Evolutionary conservation across 2,329 filamentous ascomycete genomes (phyloP), one percentile per base, ranked within the genome.

Genomic region (Colletotrichum endophyticum): DNA sequence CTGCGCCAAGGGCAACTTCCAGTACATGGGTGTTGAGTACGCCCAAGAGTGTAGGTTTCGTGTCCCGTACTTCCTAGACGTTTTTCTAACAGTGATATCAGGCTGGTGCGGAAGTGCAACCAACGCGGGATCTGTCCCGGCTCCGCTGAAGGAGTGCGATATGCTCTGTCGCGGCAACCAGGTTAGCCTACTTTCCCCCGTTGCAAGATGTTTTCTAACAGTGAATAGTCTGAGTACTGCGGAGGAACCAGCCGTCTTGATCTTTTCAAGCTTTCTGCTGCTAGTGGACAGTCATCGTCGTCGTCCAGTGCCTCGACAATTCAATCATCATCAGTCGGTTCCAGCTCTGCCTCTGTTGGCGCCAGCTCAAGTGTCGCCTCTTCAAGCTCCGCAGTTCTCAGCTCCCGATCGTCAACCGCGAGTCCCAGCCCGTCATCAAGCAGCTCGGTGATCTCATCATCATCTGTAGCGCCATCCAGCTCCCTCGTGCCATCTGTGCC

Each of bases 1-100:
- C 73, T 82, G 80, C 28, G 78, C 57, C 6, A 44, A 76, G 4
- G 78, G 67, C n/a, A 78, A 77, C 53, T 78, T 70, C 70, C 66
- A 72, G 13, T 78, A 77, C 56, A 80, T 81, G 71, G 81, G 80
- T 57, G 36, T 83, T 6, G 81, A 83, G 66, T 83, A 82, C 39
- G 79, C 71, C 7, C 73, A 80, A n/a, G 81, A 83, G 69, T 83
- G 81, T 75, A 28, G 57, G 68, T 66, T 25, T 16, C 13, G 39
- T n/a, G 22, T 36, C 8, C 25, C 39, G 8, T 61, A 82, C 80
- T 85, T 22, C 13, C 8, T 59, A 6, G 11, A 11, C 16, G 8
- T 12, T 16, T 8, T 32, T 44, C 70, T 73, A 4, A 49, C 34
- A 39, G 15, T n/a, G 30, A 15, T 5, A 11, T 8, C 22, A 75